phyloP scores from a whole-genome alignment of 208 protist species.

The Leishmania guyanensis region DNA sequence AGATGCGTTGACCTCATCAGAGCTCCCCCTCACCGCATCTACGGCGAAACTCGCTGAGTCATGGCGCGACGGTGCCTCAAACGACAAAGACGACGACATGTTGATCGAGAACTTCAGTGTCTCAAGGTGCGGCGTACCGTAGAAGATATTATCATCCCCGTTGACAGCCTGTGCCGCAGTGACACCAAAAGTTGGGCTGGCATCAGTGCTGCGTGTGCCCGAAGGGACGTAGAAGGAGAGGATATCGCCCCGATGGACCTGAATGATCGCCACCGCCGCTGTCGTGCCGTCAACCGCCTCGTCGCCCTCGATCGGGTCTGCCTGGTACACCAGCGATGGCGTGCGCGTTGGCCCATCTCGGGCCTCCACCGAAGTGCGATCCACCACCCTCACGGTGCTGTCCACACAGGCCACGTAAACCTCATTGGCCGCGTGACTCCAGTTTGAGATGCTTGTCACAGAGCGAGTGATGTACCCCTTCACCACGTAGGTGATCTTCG shows the following conservation, averaged over 20 bases:
- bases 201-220: background rate
- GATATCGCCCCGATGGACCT: conserved; percentile 49
- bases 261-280: conserved; percentile 17
- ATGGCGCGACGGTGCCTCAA: background rate
- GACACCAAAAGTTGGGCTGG: background rate
- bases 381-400: conserved; percentile 47
- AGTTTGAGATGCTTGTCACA: conserved; percentile 25
- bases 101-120: background rate
- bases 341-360: conserved; percentile 13
- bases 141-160: background rate
- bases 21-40: background rate
- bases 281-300: background rate
- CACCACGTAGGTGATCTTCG: conserved; percentile 49
- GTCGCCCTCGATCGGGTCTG: background rate
- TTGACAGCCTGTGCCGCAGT: background rate
- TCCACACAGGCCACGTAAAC: conserved; percentile 63
- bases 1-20: background rate
- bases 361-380: conserved; percentile 16
- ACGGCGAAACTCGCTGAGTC: background rate
- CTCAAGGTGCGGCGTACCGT: background rate
- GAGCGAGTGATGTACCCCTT: conserved; percentile 46
- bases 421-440: conserved; percentile 36
- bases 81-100: background rate
- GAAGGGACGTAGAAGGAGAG: conserved; percentile 36
- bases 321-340: conserved; percentile 7